These are phyloP conservation scores for Calamus simplicifolius DNA, from an alignment of 176 grass and related monocot species.

Conservation along the genomic window DNA sequence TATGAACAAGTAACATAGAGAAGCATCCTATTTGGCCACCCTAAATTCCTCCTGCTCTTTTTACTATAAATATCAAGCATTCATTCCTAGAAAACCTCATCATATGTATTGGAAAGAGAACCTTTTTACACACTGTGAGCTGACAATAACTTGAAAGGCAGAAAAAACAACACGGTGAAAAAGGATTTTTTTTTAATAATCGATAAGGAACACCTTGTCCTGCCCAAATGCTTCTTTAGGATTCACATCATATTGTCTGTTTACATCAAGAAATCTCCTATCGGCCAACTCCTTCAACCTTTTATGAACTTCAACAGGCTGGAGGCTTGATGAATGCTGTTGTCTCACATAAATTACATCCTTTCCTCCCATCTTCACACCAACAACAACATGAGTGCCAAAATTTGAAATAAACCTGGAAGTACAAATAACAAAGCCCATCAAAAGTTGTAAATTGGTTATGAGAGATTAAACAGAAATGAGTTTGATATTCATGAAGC, in stretches of 20 bases:
- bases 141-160: background rate
- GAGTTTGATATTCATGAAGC: no score
- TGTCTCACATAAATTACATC: constrained; percentile 93
- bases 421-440: constrained; percentile 4
- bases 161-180: constrained; percentile 9
- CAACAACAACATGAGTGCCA: constrained; percentile 92
- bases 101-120: no score
- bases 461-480: no score
- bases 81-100: no score
- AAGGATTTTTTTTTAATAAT: background rate
- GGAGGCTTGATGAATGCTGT: constrained; percentile 77
- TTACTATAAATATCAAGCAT: no score
- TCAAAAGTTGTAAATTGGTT: background rate
- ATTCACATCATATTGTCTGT: constrained; percentile 46
- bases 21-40: no score
- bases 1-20: no score
- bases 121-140: no score
- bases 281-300: constrained; percentile 78
- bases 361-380: constrained; percentile 95
- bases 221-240: constrained; percentile 41
- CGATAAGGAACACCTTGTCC: constrained; percentile 46
- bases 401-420: constrained; percentile 87
- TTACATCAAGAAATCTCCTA: constrained; percentile 54
- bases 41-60: no score
- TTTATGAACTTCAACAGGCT: constrained; percentile 82